Evolutionary conservation across 768 basidiomycete genomes (phyloP).

Genomic region (Filobasidium floriforme): DNA sequence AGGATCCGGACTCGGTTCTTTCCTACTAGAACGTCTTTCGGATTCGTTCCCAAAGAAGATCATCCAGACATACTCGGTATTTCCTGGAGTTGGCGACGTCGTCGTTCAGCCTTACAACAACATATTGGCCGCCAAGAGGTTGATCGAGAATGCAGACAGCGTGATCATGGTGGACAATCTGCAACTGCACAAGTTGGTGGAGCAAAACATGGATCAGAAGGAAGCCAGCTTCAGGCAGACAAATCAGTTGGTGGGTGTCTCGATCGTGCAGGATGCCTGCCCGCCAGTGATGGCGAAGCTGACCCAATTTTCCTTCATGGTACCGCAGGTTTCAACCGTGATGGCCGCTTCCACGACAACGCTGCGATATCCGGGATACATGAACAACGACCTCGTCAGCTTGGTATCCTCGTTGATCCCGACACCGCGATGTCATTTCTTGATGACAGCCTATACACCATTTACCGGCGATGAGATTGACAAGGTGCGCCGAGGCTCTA

Average conservation of each 20-base stretch:
- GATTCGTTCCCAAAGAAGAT: slow-evolving; percentile 99
- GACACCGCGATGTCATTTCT: slow-evolving; percentile 92
- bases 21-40: slow-evolving; percentile 87
- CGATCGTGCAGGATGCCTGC: not conserved
- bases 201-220: slow-evolving; percentile 79
- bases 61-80: slow-evolving; percentile 98
- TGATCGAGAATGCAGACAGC: slow-evolving; percentile 92
- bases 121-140: slow-evolving; percentile 78
- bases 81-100: slow-evolving; percentile 84
- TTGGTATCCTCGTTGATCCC: slow-evolving; percentile 95
- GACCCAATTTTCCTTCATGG: not conserved
- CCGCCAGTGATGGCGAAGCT: not conserved
- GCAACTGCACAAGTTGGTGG: slow-evolving; percentile 82
- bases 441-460: slow-evolving; percentile 98
- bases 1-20: slow-evolving; percentile 97
- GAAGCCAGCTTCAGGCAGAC: slow-evolving; percentile 49
- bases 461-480: slow-evolving; percentile 96
- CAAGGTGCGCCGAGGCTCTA: slow-evolving; percentile 55
- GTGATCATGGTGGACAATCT: slow-evolving; percentile 97
- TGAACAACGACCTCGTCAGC: slow-evolving; percentile 98
- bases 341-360: slow-evolving; percentile 98
- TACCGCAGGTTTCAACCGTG: slow-evolving; percentile 76
- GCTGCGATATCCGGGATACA: slow-evolving; percentile 92
- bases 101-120: slow-evolving; percentile 99
- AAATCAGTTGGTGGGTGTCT: slow-evolving; percentile 43